phyloP scores from a whole-genome alignment of 2,329 filamentous ascomycete genomes.

The Chrysosporium queenslandicum region DNA sequence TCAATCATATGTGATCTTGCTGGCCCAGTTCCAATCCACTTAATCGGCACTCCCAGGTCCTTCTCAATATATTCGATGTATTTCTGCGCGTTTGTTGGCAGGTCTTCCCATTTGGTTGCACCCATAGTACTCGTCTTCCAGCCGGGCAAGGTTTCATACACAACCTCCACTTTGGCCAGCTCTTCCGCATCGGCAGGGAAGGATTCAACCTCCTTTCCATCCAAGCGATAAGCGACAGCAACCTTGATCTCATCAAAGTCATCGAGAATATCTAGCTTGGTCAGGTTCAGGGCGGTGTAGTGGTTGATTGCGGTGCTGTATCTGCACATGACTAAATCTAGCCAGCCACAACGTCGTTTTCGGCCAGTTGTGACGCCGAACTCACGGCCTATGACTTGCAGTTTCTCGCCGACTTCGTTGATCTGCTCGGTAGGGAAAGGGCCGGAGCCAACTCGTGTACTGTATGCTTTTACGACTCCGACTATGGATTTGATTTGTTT shows the following conservation, averaged over 20 bases:
- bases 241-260: conserved; percentile 55
- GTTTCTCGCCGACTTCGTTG: conserved; percentile 47
- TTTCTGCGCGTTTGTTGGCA: conserved; percentile 48
- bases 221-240: conserved; percentile 46
- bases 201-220: conserved; percentile 43
- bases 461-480: conserved; percentile 57
- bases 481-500: conserved; percentile 49
- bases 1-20: conserved; percentile 53
- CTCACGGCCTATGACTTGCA: conserved; percentile 48
- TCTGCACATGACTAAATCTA: conserved; percentile 54
- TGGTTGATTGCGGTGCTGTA: conserved; percentile 49
- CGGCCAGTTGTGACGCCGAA: conserved; percentile 51
- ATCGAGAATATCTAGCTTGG: conserved; percentile 56
- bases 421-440: conserved; percentile 55
- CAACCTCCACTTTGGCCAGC: conserved; percentile 45
- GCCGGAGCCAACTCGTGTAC: conserved; percentile 49
- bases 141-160: conserved; percentile 50
- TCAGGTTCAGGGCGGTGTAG: conserved; percentile 50
- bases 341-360: conserved; percentile 54
- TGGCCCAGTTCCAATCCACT: conserved; percentile 55
- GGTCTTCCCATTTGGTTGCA: conserved; percentile 45
- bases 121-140: conserved; percentile 54
- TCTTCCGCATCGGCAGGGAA: conserved; percentile 50
- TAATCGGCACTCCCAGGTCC: conserved; percentile 47
- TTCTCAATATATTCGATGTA: conserved; percentile 54